Evolutionary conservation across 202 grass and related monocot genomes (phyloP), one percentile per base, ranked within the genome.

Genomic region (Setaria viridis): DNA sequence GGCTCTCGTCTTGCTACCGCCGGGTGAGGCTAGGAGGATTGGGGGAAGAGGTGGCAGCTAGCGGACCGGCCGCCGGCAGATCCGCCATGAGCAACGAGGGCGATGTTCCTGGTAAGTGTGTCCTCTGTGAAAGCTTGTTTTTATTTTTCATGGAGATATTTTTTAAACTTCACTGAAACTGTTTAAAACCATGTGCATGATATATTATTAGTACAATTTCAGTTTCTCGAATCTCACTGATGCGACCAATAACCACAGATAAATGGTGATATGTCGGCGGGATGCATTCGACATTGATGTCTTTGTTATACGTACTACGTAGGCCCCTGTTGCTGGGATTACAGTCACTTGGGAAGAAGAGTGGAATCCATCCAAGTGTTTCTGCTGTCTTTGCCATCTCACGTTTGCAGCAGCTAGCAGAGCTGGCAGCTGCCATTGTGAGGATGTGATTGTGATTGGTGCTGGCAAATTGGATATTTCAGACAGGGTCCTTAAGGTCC

Each of bases 11-110:
- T 75, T 35, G 32, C 32, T 35, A 21, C 62, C 21, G 4, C 33
- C 67, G 6, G 45, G n/a, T 45, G 55, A 72, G 56, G 20, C 25
- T n/a, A 10, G 21, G 58, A 1, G 4, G 15, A 47, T n/a, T n/a
- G 1, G 53, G 16, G 2, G 9, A 13, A 64, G 67, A 51, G 70
- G 60, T 17, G 10, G 29, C 53, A 42, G 46, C 47, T 63, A 19
- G 13, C 47, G 43, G 37, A 46, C 57, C 68, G 84, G 21, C 25
- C 29, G 15, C 15, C 50, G 65, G 33, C 41, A 19, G 62, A 46
- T 58, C 74, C 80, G 19, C 86, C 80, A 88, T 88, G 86, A 84
- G 66, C 80, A 70, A 74, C 29, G 60, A 76, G 33, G 51, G 65
- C 55, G 50, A 45, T 48, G 67, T 53, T 88, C 63, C 86, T 46